Percentiles rank a stretch among this genome's conserved stretches.
phyloP scores from a whole-genome alignment of 495 filamentous ascomycete species.

The Aspergillus baeticus region DNA sequence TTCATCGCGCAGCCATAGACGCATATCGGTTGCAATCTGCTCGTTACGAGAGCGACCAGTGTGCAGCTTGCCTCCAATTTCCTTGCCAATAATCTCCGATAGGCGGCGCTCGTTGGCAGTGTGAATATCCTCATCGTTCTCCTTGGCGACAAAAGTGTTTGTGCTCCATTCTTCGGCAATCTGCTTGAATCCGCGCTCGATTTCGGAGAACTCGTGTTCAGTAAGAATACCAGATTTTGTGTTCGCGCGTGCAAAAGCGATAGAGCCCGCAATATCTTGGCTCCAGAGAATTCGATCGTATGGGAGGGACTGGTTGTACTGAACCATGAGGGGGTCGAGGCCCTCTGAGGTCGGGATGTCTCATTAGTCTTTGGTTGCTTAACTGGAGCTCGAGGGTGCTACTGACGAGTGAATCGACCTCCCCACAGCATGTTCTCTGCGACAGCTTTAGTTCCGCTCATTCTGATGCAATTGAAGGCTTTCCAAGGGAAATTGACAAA shows the following conservation, averaged over 20 bases:
- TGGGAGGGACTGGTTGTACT: conserved; percentile 84
- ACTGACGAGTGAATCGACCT: conserved; percentile 74
- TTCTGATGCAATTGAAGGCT: conserved; percentile 23
- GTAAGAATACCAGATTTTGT: conserved; percentile 73
- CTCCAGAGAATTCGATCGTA: conserved; percentile 81
- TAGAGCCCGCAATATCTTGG: conserved; percentile 76
- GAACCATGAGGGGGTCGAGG: conserved; percentile 84
- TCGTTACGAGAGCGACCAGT: conserved; percentile 91
- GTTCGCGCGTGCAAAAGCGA: conserved; percentile 88
- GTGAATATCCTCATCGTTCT: conserved; percentile 69
- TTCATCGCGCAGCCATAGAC: conserved; percentile 83
- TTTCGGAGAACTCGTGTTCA: conserved; percentile 67
- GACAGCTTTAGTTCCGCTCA: conserved; percentile 43
- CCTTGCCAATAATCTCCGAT: conserved; percentile 84
- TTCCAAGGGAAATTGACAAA: conserved; percentile 13
- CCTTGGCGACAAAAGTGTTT: conserved; percentile 43
- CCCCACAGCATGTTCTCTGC: conserved; percentile 74
- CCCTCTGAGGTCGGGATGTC: conserved; percentile 47
- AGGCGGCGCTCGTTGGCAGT: conserved; percentile 92
- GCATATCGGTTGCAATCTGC: conserved; percentile 92
- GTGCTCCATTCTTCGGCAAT: conserved; percentile 74
- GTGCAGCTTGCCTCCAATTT: conserved; percentile 88
- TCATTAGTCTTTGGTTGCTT: conserved; percentile 21
- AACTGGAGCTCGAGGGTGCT: conserved; percentile 6
- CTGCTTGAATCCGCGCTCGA: conserved; percentile 70